A percentile compares a stretch with the other conserved stretches of the same genome.
These are phyloP conservation scores for Agastache rugosa DNA, from an alignment of 257 asterid genomes.

Conservation along the genomic window DNA sequence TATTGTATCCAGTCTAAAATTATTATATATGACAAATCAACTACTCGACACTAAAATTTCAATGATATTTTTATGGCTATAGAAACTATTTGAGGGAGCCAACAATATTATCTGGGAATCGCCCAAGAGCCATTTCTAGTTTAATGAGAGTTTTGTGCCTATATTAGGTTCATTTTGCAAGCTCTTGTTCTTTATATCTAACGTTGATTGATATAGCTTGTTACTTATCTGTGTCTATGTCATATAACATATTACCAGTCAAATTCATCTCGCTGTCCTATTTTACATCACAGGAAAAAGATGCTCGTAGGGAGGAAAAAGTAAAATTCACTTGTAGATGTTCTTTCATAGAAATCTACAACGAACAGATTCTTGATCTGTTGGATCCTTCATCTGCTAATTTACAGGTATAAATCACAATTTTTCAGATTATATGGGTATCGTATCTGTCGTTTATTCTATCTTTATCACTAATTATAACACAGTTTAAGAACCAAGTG, in stretches of 20 bases:
- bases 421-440: constrained; percentile 5
- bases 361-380: constrained; percentile 94
- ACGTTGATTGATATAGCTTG: neutral
- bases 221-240: constrained; percentile 14
- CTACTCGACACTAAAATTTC: neutral
- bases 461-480: constrained; percentile 1
- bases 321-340: constrained; percentile 81
- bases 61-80: neutral
- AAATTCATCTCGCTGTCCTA: constrained; percentile 26
- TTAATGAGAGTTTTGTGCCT: constrained; percentile 20
- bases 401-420: constrained; percentile 66
- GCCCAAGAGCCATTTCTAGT: neutral
- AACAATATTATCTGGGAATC: neutral
- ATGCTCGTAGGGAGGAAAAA: constrained; percentile 90
- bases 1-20: neutral
- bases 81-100: neutral
- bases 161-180: constrained; percentile 12
- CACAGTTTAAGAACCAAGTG: constrained; percentile 7
- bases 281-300: constrained; percentile 70
- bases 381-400: constrained; percentile 83
- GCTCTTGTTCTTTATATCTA: neutral
- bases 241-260: neutral
- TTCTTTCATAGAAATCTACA: constrained; percentile 93
- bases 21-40: neutral
- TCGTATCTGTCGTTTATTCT: neutral